phyloP scores from a whole-genome alignment of 805 yeast species.

The Groenewaldozyma salmanticensis region DNA sequence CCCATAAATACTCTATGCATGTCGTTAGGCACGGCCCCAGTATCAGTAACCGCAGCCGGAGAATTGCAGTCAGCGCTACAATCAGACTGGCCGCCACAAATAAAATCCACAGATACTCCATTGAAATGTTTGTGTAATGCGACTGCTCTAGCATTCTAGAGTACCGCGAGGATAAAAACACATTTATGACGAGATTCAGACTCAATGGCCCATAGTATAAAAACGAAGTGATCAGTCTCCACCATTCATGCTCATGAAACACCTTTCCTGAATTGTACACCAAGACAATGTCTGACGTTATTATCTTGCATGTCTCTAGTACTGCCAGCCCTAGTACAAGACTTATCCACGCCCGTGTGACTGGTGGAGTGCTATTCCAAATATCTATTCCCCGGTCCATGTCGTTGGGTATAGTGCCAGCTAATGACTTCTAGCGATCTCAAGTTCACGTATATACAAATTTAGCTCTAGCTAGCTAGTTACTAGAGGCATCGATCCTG shows the following conservation, averaged over 20 bases:
- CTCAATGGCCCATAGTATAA: conserved; percentile 36
- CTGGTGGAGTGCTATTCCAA: conserved; percentile 34
- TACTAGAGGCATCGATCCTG: background rate
- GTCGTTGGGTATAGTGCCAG: too few species aligned
- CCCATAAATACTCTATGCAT: conserved; percentile 37
- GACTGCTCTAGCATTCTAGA: conserved; percentile 33
- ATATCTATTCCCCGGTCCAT: conserved; percentile 19
- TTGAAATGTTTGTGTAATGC: conserved; percentile 22
- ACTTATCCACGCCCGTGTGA: conserved; percentile 32
- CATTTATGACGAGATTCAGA: conserved; percentile 26
- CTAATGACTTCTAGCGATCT: too few species aligned
- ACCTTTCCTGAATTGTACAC: conserved; percentile 29
- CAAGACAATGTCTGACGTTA: conserved; percentile 23
- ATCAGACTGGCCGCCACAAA: conserved; percentile 24
- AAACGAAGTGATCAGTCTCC: conserved; percentile 34
- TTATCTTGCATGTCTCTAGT: conserved; percentile 18
- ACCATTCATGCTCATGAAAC: conserved; percentile 25
- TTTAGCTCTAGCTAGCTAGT: background rate
- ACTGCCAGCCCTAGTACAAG: conserved; percentile 26
- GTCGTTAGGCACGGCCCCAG: conserved; percentile 32
- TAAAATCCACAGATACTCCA: conserved; percentile 34
- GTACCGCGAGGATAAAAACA: conserved; percentile 31
- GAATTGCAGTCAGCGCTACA: conserved; percentile 25
- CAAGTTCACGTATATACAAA: background rate
- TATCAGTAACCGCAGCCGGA: conserved; percentile 24